These are phyloP conservation scores for Takashimella koratensis DNA, from an alignment of 1,284 basidiomycete genomes.

Conservation along the genomic window DNA sequence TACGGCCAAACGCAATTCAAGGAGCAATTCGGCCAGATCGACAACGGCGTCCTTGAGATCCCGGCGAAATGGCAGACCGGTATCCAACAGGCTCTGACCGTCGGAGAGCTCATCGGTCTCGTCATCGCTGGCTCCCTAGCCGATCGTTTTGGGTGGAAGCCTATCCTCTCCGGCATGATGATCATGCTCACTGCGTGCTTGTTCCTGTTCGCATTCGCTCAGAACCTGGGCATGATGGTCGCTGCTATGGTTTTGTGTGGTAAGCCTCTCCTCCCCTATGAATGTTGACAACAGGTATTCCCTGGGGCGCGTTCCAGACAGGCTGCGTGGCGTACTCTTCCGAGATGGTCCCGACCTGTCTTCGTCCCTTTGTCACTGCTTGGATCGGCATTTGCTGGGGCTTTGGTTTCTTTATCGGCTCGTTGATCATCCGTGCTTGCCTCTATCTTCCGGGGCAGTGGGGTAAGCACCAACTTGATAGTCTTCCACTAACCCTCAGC, in stretches of 20 bases:
- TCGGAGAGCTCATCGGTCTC: slow-evolving; percentile 50
- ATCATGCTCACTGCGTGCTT: slow-evolving; percentile 34
- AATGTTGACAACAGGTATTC: slow-evolving; percentile 22
- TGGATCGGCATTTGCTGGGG: slow-evolving; percentile 48
- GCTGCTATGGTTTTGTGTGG: background rate
- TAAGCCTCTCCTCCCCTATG: background rate
- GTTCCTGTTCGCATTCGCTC: slow-evolving; percentile 23
- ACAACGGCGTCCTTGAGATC: slow-evolving; percentile 46
- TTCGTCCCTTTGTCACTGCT: slow-evolving; percentile 43
- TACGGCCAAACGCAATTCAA: slow-evolving; percentile 46
- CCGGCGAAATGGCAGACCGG: slow-evolving; percentile 53
- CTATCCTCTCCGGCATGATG: slow-evolving; percentile 35
- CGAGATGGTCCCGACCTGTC: slow-evolving; percentile 43
- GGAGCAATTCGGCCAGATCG: slow-evolving; percentile 39
- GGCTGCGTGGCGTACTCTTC: slow-evolving; percentile 28
- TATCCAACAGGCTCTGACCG: slow-evolving; percentile 45
- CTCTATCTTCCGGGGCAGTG: slow-evolving; percentile 31
- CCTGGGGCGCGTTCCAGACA: slow-evolving; percentile 36
- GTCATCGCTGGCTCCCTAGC: slow-evolving; percentile 37
- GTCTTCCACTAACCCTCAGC: slow-evolving; percentile 4
- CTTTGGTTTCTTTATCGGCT: slow-evolving; percentile 40
- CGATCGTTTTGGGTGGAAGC: slow-evolving; percentile 47
- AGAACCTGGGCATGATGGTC: background rate
- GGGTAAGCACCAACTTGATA: slow-evolving; percentile 1
- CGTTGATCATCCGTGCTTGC: slow-evolving; percentile 43